Base-by-base conservation (phyloP, 805 yeast genomes). In the Spathaspora hagerdaliae region DNA sequence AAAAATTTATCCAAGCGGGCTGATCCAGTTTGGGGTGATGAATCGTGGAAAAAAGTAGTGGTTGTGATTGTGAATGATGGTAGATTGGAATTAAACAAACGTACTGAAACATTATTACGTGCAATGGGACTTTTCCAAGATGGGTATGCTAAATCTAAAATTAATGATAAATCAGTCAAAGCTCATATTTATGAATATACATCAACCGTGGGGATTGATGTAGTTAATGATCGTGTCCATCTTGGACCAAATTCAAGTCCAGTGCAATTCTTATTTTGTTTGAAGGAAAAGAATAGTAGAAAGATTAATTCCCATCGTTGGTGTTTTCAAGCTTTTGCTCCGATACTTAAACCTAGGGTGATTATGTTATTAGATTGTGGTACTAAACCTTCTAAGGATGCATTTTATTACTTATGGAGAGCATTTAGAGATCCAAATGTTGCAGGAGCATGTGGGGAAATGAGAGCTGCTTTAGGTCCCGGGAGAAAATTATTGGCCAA, bases 371-470 rank as follows among this genome's bases (percentile, higher is more conserved):
- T 94, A 43, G 98, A 94, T 67, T 96, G 96, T 19, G 99, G 99
- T 57, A 92, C 99, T 1, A 85, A 84, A 62, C 97, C 98, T 2
- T 79, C 87, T 5, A 78, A 80, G 50, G 88, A 87, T 53, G 84
- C 97, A 2, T 79, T 92, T 42, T 91, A 87, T 63, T 86, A 87
- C 54, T 68, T 94, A 46, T 92, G 99, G 99, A 83, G 82, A 61
- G 79, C 91, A 36, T 94, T 92, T 59, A 81, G 79, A 50, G 79
- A 78, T 56, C 85, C 89, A 1, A 78, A 81, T 44, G 95, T 92
- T 15, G 99, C 96, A 2, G 99, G 99, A 35, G 96, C 97, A 1
- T 92, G 99, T 79, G 99, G 99, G 44, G 98, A 94, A 61, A 92
- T 94, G 65, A 84, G 82, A 52, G 95, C 94, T 0, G 82, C 85